Conservation (phyloP, 495 filamentous ascomycete genomes). For the Baudoinia panamericana region DNA sequence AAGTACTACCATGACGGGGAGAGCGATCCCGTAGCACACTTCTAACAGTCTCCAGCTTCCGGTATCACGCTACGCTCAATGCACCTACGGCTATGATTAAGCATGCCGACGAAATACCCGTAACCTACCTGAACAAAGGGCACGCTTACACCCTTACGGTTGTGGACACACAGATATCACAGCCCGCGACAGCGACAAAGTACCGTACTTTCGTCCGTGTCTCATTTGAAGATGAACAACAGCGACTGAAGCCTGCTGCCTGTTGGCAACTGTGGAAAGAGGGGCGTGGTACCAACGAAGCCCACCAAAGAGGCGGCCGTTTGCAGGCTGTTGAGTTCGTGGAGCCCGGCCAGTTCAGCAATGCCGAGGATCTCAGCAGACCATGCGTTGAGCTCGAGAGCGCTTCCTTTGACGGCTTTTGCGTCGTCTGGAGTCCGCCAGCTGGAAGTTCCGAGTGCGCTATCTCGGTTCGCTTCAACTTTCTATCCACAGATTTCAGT, state of each 20-base stretch:
- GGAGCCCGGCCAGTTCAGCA: conserved; percentile 53
- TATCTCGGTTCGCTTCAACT: conserved; percentile 89
- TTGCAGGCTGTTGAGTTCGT: conserved; percentile 89
- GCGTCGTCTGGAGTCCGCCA: conserved; percentile 70
- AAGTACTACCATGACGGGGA: no score
- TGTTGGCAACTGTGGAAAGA: conserved; percentile 98
- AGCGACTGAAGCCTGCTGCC: conserved; percentile 62
- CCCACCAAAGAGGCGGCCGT: conserved; percentile 74
- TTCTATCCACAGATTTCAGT: conserved; percentile 94
- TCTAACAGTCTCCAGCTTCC: no score
- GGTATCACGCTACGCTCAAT: conserved; percentile 79
- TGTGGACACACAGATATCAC: conserved; percentile 49
- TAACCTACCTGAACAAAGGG: conserved; percentile 95
- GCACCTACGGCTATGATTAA: conserved; percentile 96
- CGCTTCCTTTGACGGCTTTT: conserved; percentile 84
- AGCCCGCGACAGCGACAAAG: conserved; percentile 32
- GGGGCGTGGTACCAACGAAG: conserved; percentile 74
- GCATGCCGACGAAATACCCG: conserved; percentile 70
- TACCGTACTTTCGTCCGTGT: conserved; percentile 83
- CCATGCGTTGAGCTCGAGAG: conserved; percentile 67
- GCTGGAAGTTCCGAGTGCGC: conserved; percentile 53
- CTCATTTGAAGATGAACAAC: conserved; percentile 88
- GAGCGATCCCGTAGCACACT: no score
- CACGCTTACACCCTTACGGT: conserved; percentile 78
- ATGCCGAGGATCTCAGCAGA: conserved; percentile 53